phyloP scores from a whole-genome alignment of 306 rosid genomes.

The Phaseolus lunatus region DNA sequence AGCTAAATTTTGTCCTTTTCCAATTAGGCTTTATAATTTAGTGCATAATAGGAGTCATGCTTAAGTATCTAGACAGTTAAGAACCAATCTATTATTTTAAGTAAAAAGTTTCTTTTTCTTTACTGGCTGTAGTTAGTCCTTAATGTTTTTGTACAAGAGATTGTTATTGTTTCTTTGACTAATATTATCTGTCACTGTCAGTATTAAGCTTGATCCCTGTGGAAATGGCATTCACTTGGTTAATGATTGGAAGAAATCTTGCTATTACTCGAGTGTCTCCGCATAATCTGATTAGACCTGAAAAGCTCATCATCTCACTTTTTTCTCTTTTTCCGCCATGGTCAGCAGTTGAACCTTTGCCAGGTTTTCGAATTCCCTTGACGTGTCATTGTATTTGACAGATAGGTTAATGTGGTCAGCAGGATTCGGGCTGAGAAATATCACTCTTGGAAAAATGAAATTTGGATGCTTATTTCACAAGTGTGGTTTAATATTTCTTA shows the following conservation, averaged over 20 bases:
- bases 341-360: constrained; percentile 5
- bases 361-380: background rate
- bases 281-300: constrained; percentile 15
- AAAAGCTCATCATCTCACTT: background rate
- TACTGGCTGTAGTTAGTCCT: background rate
- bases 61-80: background rate
- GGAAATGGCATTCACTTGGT: constrained; percentile 10
- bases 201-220: background rate
- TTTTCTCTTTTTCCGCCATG: background rate
- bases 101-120: background rate
- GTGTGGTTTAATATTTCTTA: background rate
- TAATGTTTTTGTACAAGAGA: background rate
- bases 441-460: constrained; percentile 11
- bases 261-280: background rate
- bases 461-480: background rate
- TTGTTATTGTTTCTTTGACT: constrained; percentile 8
- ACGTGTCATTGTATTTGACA: constrained; percentile 6
- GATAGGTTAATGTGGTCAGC: constrained; percentile 6
- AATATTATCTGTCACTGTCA: background rate
- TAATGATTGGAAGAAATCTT: constrained; percentile 32
- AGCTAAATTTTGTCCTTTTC: constrained; percentile 1
- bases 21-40: background rate
- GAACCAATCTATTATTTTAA: constrained; percentile 8
- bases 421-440: constrained; percentile 29
- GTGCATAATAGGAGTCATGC: constrained; percentile 1